Conservation (phyloP, 495 filamentous ascomycete genomes). For the Cercophora sp. region DNA sequence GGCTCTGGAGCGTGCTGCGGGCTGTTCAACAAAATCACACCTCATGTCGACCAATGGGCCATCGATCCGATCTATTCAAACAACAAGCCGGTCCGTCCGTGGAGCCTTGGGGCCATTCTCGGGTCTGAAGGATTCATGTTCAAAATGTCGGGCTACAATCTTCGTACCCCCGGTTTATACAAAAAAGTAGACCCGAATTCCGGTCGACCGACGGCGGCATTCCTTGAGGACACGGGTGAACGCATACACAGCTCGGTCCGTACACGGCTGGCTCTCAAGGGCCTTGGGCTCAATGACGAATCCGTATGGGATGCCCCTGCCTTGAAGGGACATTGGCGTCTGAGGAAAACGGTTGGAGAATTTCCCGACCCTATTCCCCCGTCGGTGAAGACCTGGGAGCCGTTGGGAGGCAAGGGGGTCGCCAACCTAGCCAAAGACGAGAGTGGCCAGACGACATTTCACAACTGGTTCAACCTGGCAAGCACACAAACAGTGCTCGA, state of each 20-base stretch:
- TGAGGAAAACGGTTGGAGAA: slow-evolving; percentile 22
- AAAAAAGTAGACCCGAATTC: slow-evolving; percentile 49
- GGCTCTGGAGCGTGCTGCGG: slow-evolving; percentile 3
- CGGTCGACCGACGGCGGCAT: slow-evolving; percentile 35
- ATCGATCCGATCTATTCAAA: slow-evolving; percentile 41
- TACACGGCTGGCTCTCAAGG: slow-evolving; percentile 48
- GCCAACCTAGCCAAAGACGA: not conserved
- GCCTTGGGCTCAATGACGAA: slow-evolving; percentile 54
- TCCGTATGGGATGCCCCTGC: slow-evolving; percentile 51
- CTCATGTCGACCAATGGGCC: slow-evolving; percentile 38
- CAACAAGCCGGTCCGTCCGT: slow-evolving; percentile 51
- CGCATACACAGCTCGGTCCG: slow-evolving; percentile 61
- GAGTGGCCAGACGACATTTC: not conserved
- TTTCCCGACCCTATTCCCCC: slow-evolving; percentile 35
- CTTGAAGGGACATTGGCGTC: slow-evolving; percentile 41
- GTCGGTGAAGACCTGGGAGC: slow-evolving; percentile 33
- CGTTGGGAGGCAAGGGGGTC: not conserved
- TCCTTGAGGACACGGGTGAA: slow-evolving; percentile 59
- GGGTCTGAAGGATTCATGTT: slow-evolving; percentile 47
- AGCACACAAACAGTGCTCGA: slow-evolving; percentile 4
- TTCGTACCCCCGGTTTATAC: slow-evolving; percentile 58
- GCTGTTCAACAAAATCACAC: slow-evolving; percentile 12
- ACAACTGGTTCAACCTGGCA: no score
- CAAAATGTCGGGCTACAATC: slow-evolving; percentile 46
- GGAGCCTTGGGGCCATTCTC: slow-evolving; percentile 54